Conservation (phyloP, 2,329 filamentous ascomycete species). For the Botrytis byssoidea region DNA sequence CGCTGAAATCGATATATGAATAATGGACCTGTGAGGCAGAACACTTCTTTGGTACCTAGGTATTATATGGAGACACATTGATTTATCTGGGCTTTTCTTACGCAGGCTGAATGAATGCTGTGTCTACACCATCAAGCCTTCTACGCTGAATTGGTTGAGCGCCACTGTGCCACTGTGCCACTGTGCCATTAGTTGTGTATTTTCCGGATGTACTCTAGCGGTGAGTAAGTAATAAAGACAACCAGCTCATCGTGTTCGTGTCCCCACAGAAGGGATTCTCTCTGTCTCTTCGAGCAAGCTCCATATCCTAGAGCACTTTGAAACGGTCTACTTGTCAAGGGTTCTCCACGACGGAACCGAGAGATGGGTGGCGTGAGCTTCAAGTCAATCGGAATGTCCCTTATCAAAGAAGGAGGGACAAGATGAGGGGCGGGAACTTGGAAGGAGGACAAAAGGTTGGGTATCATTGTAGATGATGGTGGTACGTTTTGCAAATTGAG, state of each 20-base stretch:
- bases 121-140: not conserved
- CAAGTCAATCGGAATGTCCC: conserved; percentile 3
- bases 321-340: conserved; percentile 10
- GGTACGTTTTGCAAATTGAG: not conserved
- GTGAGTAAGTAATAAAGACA: not conserved
- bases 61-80: not conserved
- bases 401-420: conserved; percentile 3
- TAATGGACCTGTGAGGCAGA: not conserved
- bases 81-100: not conserved
- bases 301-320: not conserved
- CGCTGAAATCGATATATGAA: not conserved
- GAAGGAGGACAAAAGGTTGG: not conserved
- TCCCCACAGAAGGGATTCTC: conserved; percentile 5
- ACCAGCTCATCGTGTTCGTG: conserved; percentile 11
- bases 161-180: not conserved
- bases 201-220: conserved; percentile 7
- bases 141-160: not conserved
- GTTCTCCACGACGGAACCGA: conserved; percentile 17
- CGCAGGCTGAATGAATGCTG: conserved; percentile 6
- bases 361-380: conserved; percentile 20
- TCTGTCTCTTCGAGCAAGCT: not conserved
- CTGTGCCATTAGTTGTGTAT: not conserved
- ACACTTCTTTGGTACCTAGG: not conserved
- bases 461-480: not conserved
- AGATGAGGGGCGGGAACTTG: not conserved